Evolutionary conservation across 2,329 filamentous ascomycete genomes (phyloP).

Genomic region (Colletotrichum sp.): DNA sequence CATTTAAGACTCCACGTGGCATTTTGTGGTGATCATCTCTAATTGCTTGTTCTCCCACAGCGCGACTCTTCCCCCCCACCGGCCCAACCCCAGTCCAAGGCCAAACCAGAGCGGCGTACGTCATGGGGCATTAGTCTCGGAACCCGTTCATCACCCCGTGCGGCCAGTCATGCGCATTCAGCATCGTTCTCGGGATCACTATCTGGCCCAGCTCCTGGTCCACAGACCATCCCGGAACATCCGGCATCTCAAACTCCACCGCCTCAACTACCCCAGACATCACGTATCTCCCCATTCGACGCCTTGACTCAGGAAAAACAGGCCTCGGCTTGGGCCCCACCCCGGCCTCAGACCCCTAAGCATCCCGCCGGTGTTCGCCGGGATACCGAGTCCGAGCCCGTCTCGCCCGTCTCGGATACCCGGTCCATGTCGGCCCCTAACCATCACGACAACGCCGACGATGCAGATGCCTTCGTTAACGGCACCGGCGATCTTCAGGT

Average conservation of each 20-base stretch:
- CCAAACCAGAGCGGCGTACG: constrained; percentile 43
- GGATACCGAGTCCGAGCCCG: constrained; percentile 29
- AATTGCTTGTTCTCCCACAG: constrained; percentile 35
- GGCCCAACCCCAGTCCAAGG: constrained; percentile 40
- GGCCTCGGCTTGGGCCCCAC: constrained; percentile 21
- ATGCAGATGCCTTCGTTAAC: constrained; percentile 10
- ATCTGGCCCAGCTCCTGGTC: not conserved
- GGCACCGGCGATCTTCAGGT: constrained; percentile 20
- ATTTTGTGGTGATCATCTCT: constrained; percentile 20
- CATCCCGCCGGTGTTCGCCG: constrained; percentile 23
- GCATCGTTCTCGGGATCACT: constrained; percentile 6
- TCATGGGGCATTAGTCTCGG: constrained; percentile 49
- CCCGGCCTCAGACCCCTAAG: constrained; percentile 19
- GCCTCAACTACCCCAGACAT: constrained; percentile 23
- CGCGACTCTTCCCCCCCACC: constrained; percentile 38
- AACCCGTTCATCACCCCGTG: constrained; percentile 31
- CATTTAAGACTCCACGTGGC: constrained; percentile 14
- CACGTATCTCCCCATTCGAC: constrained; percentile 25
- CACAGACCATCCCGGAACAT: constrained; percentile 16
- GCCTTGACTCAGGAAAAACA: constrained; percentile 21
- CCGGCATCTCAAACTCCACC: constrained; percentile 16
- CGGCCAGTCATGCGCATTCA: constrained; percentile 23
- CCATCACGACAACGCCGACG: not conserved
- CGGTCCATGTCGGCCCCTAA: constrained; percentile 22
- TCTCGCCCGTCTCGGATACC: constrained; percentile 37